Conservation (phyloP, 2,329 filamentous ascomycete genomes). For the Aspergillus novoparasiticus region DNA sequence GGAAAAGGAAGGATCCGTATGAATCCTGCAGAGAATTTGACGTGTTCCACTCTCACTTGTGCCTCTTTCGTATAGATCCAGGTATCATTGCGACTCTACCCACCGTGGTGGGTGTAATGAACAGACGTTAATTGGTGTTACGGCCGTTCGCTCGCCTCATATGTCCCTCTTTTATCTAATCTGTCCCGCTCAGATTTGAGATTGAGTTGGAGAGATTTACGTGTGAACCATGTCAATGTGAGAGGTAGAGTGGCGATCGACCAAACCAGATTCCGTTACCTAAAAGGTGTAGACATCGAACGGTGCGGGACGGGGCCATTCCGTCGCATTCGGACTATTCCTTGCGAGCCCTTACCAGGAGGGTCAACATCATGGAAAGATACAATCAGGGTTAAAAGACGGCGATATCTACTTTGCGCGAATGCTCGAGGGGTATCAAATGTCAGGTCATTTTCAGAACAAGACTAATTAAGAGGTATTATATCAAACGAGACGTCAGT, state of each 20-base stretch:
- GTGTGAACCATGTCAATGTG: background rate
- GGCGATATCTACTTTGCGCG: background rate
- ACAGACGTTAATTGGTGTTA: background rate
- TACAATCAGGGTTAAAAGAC: background rate
- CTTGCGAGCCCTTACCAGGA: background rate
- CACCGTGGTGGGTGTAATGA: background rate
- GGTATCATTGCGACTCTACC: background rate
- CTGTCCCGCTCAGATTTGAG: background rate
- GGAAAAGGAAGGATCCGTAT: slow-evolving; percentile 6
- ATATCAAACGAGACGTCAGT: slow-evolving; percentile 33
- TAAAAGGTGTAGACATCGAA: background rate
- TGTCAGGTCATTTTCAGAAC: slow-evolving; percentile 28
- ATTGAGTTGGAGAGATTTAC: background rate
- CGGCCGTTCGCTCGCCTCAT: background rate
- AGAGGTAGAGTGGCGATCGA: slow-evolving; percentile 1
- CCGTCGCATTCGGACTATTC: background rate
- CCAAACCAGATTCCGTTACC: background rate
- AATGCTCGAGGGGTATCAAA: background rate
- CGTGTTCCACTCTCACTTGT: slow-evolving; percentile 17
- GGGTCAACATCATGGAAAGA: background rate
- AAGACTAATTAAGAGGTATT: slow-evolving; percentile 34
- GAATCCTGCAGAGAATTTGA: slow-evolving; percentile 12
- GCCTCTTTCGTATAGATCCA: slow-evolving; percentile 8
- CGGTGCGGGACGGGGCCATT: background rate
- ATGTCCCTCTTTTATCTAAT: slow-evolving; percentile 1